Base-by-base conservation (phyloP, 225 moss, liverwort and hornwort genomes). In the Marchantia polymorpha region DNA sequence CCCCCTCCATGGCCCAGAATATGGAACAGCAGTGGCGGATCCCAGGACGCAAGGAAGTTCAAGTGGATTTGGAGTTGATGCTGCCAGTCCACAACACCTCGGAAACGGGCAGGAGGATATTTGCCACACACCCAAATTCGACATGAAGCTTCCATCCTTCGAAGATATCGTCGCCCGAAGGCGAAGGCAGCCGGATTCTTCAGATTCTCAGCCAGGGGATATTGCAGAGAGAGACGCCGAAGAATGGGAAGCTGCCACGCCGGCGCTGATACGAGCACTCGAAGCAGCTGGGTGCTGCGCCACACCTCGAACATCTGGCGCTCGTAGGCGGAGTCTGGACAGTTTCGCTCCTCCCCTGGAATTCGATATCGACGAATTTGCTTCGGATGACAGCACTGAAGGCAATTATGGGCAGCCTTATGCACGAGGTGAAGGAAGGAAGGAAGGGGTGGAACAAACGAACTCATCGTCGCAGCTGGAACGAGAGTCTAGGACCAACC, bases 131-230 rank as follows among this genome's bases (percentile, higher is more conserved):
- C 48, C 47, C 22, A 30, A 39, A 6, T 15, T 70, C 48, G 0
- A 13, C 10, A 70, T 70, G 70, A 22, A 70, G 39, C 17, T 70
- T 10, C 73, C 73, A 53, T 73, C 73, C 54, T 53, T 73, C 12
- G 53, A 73, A 12, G 73, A 73, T 3, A 73, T 73, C 12, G 73
- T 73, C 29, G n/a, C 73, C 54, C 73, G 73, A 12, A 52, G 73
- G 50, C 52, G 26, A 26, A 73, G 15, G 52, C 39, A 39, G 13
- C 49, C 46, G 3, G 16, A 70, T 27, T 7, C 70, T 19, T 20
- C 13, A 4, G 19, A 47, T 48, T 48, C 70, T 70, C 47, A 70
- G 48, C 20, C 19, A 49, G 20, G 9, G 19, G 19, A 48, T 47
- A 29, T 11, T 6, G 15, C 12, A 31, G 23, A 10, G 14, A 31